Conservation (phyloP, 352 stramenopile species). For the Thraustotheca clavata region DNA sequence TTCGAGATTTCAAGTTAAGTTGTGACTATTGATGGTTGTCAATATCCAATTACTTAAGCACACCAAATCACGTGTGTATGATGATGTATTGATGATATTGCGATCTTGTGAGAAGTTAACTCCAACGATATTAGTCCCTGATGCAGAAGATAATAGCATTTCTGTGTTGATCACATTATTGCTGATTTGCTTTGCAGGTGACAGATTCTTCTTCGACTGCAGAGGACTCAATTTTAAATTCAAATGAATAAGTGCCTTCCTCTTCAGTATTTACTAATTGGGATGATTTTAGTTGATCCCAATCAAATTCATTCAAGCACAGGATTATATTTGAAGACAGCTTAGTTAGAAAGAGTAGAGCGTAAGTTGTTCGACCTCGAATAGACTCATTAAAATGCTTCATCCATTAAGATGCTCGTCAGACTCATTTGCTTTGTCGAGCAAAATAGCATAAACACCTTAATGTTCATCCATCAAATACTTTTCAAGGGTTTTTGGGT, state of each 20-base stretch:
- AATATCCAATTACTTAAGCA: no score
- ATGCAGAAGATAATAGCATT: no score
- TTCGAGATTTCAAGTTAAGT: background rate
- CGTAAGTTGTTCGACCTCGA: constrained; percentile 55
- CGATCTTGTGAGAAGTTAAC: no score
- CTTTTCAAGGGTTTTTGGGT: constrained; percentile 36
- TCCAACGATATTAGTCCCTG: no score
- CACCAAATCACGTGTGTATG: no score
- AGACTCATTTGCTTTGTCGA: constrained; percentile 19
- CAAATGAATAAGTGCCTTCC: constrained; percentile 27
- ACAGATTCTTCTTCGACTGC: constrained; percentile 25
- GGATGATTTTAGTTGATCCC: constrained; percentile 26
- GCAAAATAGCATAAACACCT: constrained; percentile 38
- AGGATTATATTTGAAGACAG: constrained; percentile 41
- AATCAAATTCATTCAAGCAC: constrained; percentile 37
- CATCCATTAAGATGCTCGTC: constrained; percentile 27
- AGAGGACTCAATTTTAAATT: constrained; percentile 30
- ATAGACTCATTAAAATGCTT: constrained; percentile 34
- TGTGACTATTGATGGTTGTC: background rate
- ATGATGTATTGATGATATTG: no score
- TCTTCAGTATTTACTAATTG: constrained; percentile 23
- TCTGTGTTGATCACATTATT: no score
- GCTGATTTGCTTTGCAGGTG: constrained; percentile 12
- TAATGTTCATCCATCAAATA: constrained; percentile 33
- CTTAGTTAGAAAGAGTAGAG: constrained; percentile 54